Base-by-base conservation (phyloP, 306 rosid genomes). In the Urtica urens region DNA sequence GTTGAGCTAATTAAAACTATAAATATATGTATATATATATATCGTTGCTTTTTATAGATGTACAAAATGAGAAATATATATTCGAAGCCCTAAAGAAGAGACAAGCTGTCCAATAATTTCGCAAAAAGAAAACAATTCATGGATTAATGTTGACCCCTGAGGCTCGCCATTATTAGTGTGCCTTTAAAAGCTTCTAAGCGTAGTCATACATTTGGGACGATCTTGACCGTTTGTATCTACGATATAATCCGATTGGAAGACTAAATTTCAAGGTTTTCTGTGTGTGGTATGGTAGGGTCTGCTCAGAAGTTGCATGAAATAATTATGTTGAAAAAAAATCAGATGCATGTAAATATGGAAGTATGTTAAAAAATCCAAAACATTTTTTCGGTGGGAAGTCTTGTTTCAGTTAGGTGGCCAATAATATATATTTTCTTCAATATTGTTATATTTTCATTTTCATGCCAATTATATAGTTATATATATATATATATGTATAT, bases 71-170 rank as follows among this genome's bases (percentile, higher is more conserved):
- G 39, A 45, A 19, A 11, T 35, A 13, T n/a, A 7, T 17, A 30
- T 46, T 35, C n/a, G 12, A 21, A 46, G 6, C 46, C 37, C 5
- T 18, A 51, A 8, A 35, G 40, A 11, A 39, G 43, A 34, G 47
- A 46, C 47, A 47, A 33, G 37, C 9, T 12, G 16, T 33, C 47
- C 63, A 46, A 46, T 58, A 34, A 58, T 58, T 35, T 23, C 55
- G 63, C 54, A 38, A 16, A 49, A 49, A 2, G 40, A 20, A 27
- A 29, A 49, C 53, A 26, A 15, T 10, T 23, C n/a, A n/a, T n/a
- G n/a, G n/a, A n/a, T 2, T 49, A 7, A 7, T 35, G 54, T 28
- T 49, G 54, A 49, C 39, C 37, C n/a, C 4, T 9, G 8, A 34
- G 23, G 27, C 10, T 17, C 45, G 12, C 30, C 25, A 35, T 46